A percentile compares a stretch with the other conserved stretches of the same genome.
phyloP scores from a whole-genome alignment of 495 filamentous ascomycete genomes.

The Glonium stellatum region DNA sequence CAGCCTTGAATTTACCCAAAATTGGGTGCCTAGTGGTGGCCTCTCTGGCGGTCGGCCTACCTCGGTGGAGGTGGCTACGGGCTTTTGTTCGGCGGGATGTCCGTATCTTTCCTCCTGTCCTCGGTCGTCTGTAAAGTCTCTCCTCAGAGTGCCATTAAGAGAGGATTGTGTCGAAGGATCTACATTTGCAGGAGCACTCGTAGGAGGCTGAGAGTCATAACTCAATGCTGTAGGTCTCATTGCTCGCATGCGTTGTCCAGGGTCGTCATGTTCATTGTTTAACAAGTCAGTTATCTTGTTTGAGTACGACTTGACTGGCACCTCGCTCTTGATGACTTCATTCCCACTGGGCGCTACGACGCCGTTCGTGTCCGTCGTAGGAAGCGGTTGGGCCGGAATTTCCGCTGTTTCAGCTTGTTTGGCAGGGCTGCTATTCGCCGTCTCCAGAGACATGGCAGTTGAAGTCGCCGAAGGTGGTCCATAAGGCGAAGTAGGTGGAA shows the following conservation, averaged over 20 bases:
- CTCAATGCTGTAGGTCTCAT: background rate
- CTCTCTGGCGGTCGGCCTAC: background rate
- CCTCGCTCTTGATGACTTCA: constrained; percentile 6
- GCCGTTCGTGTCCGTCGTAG: background rate
- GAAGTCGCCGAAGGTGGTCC: constrained; percentile 10
- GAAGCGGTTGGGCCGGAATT: background rate
- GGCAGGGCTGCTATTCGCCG: constrained; percentile 7
- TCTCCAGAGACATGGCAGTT: constrained; percentile 18
- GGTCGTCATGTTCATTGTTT: constrained; percentile 17
- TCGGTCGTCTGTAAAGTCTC: background rate
- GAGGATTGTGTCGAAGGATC: background rate
- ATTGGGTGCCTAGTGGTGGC: background rate
- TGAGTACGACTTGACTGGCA: constrained; percentile 13
- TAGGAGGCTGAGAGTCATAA: background rate
- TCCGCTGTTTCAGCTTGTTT: background rate
- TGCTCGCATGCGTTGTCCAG: constrained; percentile 2
- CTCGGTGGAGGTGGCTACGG: background rate
- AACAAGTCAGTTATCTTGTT: constrained; percentile 23
- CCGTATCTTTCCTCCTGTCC: background rate
- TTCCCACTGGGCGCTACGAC: background rate
- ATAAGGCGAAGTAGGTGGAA: constrained; percentile 2
- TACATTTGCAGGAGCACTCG: background rate
- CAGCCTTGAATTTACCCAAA: background rate
- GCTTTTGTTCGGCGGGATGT: background rate
- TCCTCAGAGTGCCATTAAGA: background rate